Evolutionary conservation across 352 stramenopile genomes (phyloP), one percentile per base, ranked within the genome.

Genomic region (Thalassiosira hispida): DNA sequence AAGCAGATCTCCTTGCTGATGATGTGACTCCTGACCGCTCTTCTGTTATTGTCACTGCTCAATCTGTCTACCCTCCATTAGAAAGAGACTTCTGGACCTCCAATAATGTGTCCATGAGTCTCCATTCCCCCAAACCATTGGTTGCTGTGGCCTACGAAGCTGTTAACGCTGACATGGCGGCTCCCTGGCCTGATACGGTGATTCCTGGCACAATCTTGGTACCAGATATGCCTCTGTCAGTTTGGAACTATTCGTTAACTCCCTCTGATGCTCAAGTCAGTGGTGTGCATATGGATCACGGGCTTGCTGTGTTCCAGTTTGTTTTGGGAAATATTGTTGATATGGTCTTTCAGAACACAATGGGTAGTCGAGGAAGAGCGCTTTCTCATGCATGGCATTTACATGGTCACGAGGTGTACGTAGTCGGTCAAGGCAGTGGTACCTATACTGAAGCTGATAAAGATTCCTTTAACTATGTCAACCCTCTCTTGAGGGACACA

Each of bases 351-450:
- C 64, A 86, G 20, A 86, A 86, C 66, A 47, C 47, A 1, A 22
- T 64, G n/a, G 68, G 68, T 0, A 14, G 79, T n/a, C 79, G 75
- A 44, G 73, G 74, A 22, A 66, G 63, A 27, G 77, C 74, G 20
- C 73, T 84, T 35, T 68, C 84, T n/a, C 79, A 86, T 55, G 47
- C 66, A 16, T 86, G 67, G 73, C 79, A 86, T 53, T 44, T 86
- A n/a, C 79, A 86, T 56, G 31, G 31, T 25, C 79, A 86, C 63
- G 70, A 47, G 18, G 81, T 86, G 49, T 86, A 71, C 22, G 79
- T 86, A 16, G 69, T 86, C 9, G 69, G 69, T 22, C 40, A 6
- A 23, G 79, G 79, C 42, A 31, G 64, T 49, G 79, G 79, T 23
- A 68, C 38, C 2, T 86, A 67, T 60, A 66, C 73, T 66, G 49